Conservation (phyloP, 306 rosid species). For the Myrica gale region DNA sequence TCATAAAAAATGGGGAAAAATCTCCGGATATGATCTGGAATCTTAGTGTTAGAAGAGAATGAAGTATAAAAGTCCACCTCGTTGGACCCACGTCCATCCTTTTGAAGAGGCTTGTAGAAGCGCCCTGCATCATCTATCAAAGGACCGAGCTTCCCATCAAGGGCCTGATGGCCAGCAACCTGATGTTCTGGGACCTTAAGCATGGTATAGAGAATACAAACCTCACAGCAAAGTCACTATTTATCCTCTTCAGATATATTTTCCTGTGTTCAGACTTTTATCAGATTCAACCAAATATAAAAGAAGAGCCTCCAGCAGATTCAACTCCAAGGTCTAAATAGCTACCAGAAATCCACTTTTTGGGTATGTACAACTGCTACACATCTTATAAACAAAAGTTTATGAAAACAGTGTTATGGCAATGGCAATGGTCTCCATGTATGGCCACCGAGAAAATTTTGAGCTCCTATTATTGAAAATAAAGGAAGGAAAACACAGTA, state of each 20-base stretch:
- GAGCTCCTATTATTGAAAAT: neutral
- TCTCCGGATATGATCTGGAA: slow-evolving; percentile 38
- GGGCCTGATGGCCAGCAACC: slow-evolving; percentile 78
- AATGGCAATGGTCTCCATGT: neutral
- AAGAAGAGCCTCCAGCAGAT: neutral
- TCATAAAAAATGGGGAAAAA: slow-evolving; percentile 68
- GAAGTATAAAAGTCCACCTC: slow-evolving; percentile 54
- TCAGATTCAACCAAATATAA: neutral
- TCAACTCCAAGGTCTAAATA: neutral
- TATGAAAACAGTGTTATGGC: neutral
- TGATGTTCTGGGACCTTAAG: slow-evolving; percentile 77
- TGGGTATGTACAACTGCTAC: neutral
- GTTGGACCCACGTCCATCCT: slow-evolving; percentile 47
- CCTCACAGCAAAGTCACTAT: slow-evolving; percentile 4
- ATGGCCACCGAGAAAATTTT: neutral
- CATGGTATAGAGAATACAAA: slow-evolving; percentile 40
- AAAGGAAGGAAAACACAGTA: neutral
- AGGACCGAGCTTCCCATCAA: slow-evolving; percentile 65
- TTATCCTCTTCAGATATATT: neutral
- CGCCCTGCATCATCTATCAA: slow-evolving; percentile 65
- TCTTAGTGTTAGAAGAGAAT: slow-evolving; percentile 30
- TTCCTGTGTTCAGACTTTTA: neutral
- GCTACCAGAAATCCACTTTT: too few relatives aligned
- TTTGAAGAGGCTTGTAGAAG: slow-evolving; percentile 86
- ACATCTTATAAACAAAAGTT: neutral